Evolutionary conservation across 768 basidiomycete genomes (phyloP), one percentile per base, ranked within the genome.

Genomic region (Xerocomellus amylosporus): DNA sequence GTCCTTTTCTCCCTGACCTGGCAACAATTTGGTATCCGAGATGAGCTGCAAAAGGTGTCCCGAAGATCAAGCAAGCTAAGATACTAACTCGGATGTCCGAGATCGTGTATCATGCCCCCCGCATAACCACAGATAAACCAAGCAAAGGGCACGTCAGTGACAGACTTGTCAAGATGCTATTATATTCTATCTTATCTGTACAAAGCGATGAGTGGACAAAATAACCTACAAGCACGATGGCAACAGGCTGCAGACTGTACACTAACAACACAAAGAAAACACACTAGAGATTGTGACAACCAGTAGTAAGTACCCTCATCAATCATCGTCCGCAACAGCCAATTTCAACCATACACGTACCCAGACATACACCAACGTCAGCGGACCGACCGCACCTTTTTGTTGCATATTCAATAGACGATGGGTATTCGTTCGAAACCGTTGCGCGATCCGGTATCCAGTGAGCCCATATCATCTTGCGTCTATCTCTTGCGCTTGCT

Each of bases 401-500:
- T 20, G 3, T 19, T 56, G 17, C 36, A 38, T 19, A 17, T 4
- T 14, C 39, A 8, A 39, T 10, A 26, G 22, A 45, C 48, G 46
- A 44, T 8, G 30, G 46, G 46, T 48, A 49, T 53, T 26, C 39
- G 17, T 15, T 55, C 38, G 38, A 28, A 33, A 55, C 30, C 43
- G 38, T 36, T 8, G 47, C 14, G 10, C 37, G 26, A 30, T 9
- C 6, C 22, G 20, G 55, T 26, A 43, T 37, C 31, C 19, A 5
- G 3, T 12, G 15, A 30, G 37, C 36, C 34, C 37, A 17, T 38
- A 14, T 22, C n/a, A 2, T 2, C n/a, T 20, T 3, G 38, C 15
- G 40, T 55, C 58, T 58, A 72, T 58, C 66, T 59, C 59, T 72
- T 71, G 55, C 69, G 63, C 31, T 71, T 71, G 37, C 53, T 69